Base-by-base conservation (phyloP, 306 rosid genomes). In the Castanospermum australe region DNA sequence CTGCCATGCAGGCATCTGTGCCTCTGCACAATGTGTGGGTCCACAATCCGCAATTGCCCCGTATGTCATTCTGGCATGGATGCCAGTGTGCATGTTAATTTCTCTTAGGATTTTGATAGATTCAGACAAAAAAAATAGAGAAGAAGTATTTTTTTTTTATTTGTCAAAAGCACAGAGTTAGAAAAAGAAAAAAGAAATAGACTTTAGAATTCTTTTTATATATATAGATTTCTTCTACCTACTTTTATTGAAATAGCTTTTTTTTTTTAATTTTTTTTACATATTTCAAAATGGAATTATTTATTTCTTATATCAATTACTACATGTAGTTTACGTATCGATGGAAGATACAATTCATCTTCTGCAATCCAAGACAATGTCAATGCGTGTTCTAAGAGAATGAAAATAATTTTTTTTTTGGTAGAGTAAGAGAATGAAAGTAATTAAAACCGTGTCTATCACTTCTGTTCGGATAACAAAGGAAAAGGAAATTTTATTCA, bases 1-100 rank as follows among this genome's bases (percentile, higher is more conserved):
- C 57, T 95, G 69, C 99, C 98, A 75, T 95, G 99, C 81, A 90
- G 96, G 88, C 99, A 95, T 79, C 83, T 95, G 15, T 95, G 99
- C 73, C 82, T 92, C 12, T 95, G 99, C 57, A 81, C 89, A 8
- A 48, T 67, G 75, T 95, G 99, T 84, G 99, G 96, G 90, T 90
- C 99, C 94, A 74, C 80, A 1, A 38, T 86, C 0, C 80, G 80
- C n/a, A 82, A 72, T 39, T 95, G 99, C 78, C 99, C 99, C 0
- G 87, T 91, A 0, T 95, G 99, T 79, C 54, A 84, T 68, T 86
- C 94, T 45, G 83, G 84, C 75, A 85, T 89, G 76, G 90, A 84
- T 79, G 90, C 92, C 24, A 92, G 90, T 6, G 93, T 95, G 13
- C 97, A 91, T 87, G 98, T 95, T 70, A 92, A 91, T 91, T 91